phyloP scores from a whole-genome alignment of 2,329 filamentous ascomycete species.

The Trichoderma endophyticum region DNA sequence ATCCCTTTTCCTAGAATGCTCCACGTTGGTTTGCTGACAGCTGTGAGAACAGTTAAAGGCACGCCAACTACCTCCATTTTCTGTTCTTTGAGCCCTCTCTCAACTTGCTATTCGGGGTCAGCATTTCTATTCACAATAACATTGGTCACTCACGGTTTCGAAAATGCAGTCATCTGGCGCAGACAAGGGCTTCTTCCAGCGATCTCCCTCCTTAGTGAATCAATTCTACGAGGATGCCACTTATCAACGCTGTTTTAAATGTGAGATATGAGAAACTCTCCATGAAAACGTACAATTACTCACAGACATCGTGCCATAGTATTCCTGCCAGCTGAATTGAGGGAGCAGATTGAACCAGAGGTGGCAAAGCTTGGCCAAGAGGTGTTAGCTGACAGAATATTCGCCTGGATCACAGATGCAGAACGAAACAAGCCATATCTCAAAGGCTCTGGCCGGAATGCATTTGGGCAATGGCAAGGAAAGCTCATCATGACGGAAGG shows the following conservation, averaged over 20 bases:
- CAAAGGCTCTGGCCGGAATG: background rate
- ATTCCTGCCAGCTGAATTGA: slow-evolving; percentile 44
- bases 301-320: slow-evolving; percentile 33
- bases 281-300: background rate
- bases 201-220: slow-evolving; percentile 49
- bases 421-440: background rate
- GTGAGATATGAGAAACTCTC: slow-evolving; percentile 35
- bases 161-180: slow-evolving; percentile 44
- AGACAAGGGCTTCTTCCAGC: slow-evolving; percentile 55
- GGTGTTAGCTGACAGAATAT: slow-evolving; percentile 42
- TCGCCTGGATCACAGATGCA: background rate
- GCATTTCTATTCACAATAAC: background rate
- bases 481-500: slow-evolving; percentile 31
- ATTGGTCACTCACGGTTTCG: background rate
- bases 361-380: slow-evolving; percentile 49
- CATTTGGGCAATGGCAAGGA: background rate
- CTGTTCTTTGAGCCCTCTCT: background rate
- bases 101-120: too few relatives aligned
- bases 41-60: background rate
- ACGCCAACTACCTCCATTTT: background rate
- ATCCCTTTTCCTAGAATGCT: background rate
- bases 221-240: slow-evolving; percentile 55
- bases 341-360: slow-evolving; percentile 40
- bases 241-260: slow-evolving; percentile 48
- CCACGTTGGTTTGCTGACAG: background rate